phyloP scores from a whole-genome alignment of 257 asterid genomes.

The Salvia splendens region DNA sequence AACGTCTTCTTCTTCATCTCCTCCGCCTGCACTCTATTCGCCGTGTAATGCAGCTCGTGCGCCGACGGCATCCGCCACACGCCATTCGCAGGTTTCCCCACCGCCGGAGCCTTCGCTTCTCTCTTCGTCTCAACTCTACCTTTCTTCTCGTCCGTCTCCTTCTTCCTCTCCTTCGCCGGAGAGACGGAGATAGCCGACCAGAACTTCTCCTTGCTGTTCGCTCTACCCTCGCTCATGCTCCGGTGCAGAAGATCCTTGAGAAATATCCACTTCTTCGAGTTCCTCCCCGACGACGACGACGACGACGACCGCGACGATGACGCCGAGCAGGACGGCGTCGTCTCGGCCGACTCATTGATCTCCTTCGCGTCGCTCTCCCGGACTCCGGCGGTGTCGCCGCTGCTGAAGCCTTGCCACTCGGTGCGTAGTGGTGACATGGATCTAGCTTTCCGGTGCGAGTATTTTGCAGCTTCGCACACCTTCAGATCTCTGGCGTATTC shows the following conservation, averaged over 20 bases:
- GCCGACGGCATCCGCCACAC: slow-evolving; percentile 69
- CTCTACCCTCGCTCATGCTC: slow-evolving; percentile 64
- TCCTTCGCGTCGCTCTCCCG: slow-evolving; percentile 31
- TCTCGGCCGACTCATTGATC: slow-evolving; percentile 39
- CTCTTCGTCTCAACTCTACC: slow-evolving; percentile 33
- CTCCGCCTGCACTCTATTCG: slow-evolving; percentile 91
- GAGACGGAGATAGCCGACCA: slow-evolving; percentile 59
- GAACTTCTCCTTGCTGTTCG: slow-evolving; percentile 48
- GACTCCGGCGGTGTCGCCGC: background rate
- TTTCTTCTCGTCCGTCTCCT: slow-evolving; percentile 38
- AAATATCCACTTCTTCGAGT: slow-evolving; percentile 66
- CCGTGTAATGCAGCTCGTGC: slow-evolving; percentile 84
- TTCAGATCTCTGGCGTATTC: slow-evolving; percentile 45
- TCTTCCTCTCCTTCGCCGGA: slow-evolving; percentile 49
- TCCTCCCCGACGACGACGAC: slow-evolving; percentile 61
- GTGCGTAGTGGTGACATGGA: slow-evolving; percentile 58
- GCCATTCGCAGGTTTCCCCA: slow-evolving; percentile 52
- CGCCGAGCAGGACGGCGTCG: slow-evolving; percentile 63
- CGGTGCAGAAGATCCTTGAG: slow-evolving; percentile 58
- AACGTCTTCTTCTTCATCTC: slow-evolving; percentile 97
- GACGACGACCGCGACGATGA: slow-evolving; percentile 53
- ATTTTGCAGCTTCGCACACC: slow-evolving; percentile 30
- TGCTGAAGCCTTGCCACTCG: slow-evolving; percentile 33
- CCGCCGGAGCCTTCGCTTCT: slow-evolving; percentile 27
- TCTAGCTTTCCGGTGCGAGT: slow-evolving; percentile 57